A percentile compares a stretch with the other conserved stretches of the same genome.
Evolutionary conservation across 345 rosid genomes (phyloP).

Genomic region (Euphorbia pulcherrima): DNA sequence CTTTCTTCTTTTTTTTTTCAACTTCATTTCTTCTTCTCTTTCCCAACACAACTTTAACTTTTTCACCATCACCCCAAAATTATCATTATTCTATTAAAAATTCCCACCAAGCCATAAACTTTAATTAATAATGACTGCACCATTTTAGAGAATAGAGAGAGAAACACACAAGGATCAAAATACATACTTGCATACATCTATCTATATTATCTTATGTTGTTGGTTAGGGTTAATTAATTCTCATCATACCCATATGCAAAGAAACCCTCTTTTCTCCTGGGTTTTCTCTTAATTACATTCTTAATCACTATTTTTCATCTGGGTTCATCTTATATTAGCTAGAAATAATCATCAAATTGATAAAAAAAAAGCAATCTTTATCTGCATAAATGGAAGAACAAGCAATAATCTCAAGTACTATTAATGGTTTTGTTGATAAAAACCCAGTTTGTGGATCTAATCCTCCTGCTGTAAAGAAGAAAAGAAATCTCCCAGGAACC

Average conservation of each 20-base stretch:
- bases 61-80: conserved; percentile 25
- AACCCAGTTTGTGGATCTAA: conserved; percentile 36
- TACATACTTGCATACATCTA: conserved; percentile 20
- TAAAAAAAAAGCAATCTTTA: conserved; percentile 17
- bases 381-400: conserved; percentile 30
- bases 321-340: background rate
- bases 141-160: conserved; percentile 34
- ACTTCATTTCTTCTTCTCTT: conserved; percentile 18
- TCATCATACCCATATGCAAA: conserved; percentile 2
- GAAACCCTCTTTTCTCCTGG: conserved; percentile 18
- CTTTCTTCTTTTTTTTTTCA: conserved; percentile 1
- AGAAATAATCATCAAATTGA: conserved; percentile 14
- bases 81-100: conserved; percentile 29
- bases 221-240: conserved; percentile 32
- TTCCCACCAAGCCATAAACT: conserved; percentile 25
- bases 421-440: conserved; percentile 33
- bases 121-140: conserved; percentile 30
- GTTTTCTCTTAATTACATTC: conserved; percentile 24
- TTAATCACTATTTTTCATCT: background rate
- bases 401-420: conserved; percentile 26
- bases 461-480: conserved; percentile 63
- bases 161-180: conserved; percentile 28
- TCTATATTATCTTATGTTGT: conserved; percentile 27
- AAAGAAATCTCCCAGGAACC: conserved; percentile 92
- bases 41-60: conserved; percentile 23